Conservation (phyloP, 176 grass and related monocot species). For the Oryza officinalis region DNA sequence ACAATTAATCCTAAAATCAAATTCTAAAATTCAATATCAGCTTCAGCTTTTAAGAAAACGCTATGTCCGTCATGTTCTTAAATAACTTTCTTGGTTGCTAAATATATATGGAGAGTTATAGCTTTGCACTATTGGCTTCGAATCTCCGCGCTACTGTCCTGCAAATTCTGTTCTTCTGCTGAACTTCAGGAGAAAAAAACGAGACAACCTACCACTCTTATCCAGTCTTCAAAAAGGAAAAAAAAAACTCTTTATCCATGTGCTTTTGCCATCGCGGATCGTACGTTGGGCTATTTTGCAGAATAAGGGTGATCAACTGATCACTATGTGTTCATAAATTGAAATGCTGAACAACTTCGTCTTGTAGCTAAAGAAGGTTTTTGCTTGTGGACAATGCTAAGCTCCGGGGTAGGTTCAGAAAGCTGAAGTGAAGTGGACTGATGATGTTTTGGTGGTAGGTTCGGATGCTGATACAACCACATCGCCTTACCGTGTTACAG, state of each 20-base stretch:
- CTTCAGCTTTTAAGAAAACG: no score
- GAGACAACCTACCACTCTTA: not conserved
- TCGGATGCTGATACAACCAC: not conserved
- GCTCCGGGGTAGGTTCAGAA: not conserved
- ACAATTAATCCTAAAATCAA: not conserved
- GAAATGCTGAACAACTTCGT: not conserved
- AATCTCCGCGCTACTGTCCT: not conserved
- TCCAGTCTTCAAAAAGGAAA: not conserved
- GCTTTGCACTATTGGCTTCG: not conserved
- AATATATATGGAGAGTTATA: not conserved
- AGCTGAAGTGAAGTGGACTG: not conserved
- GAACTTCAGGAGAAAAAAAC: not conserved
- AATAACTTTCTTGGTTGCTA: not conserved
- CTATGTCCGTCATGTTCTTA: no score
- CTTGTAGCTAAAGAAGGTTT: not conserved
- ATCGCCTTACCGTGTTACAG: not conserved
- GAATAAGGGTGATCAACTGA: not conserved
- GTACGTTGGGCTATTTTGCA: not conserved
- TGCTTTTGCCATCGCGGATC: not conserved
- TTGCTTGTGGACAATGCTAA: not conserved
- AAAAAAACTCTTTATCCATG: not conserved
- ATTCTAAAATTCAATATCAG: not conserved
- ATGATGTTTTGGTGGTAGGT: not conserved
- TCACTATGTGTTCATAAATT: not conserved
- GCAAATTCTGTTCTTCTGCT: not conserved